Evolutionary conservation across 2,329 filamentous ascomycete species (phyloP), one percentile per base, ranked within the genome.

Genomic region (Phialophora expanda): DNA sequence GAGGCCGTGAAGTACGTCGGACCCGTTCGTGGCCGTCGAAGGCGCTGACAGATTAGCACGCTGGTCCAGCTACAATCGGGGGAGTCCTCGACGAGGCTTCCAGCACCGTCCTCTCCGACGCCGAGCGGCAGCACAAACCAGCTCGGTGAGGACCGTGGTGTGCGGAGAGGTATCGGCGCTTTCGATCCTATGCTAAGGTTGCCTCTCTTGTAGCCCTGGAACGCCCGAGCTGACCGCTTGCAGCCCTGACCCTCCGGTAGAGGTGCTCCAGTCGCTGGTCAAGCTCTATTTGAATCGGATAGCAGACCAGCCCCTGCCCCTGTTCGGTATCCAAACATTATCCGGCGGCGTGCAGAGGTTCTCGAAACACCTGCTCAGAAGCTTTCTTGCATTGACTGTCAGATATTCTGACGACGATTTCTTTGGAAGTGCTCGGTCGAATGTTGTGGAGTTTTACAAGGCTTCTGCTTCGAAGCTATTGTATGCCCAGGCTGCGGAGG

Each of bases 291-390:
- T 84, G 3, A 70, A 76, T 4, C 84, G 81, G 68, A 83, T 82
- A 62, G 80, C 85, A 60, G 81, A 78, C 26, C 83, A 85, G 58
- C 82, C 83, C 5, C 74, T 85, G 24, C 78, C 79, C 17, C 73
- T 85, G 0, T 85, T 85, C 58, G 74, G 78, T 20, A 20, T 50
- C 28, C 32, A 62, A 24, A 61, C 32, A 2, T 57, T 71, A 30
- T 60, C 34, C 7, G 12, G 20, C 14, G 38, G 56, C 70, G 76
- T 11, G 73, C 75, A 3, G 75, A 69, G 1, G 83, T 85, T 66
- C 62, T 83, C 8, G 66, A 73, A 5, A 80, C 75, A 24, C 2
- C 64, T 44, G 70, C 84, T 6, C 68, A 74, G 14, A 69, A 74
- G 24, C 76, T 83, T 76, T 65, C 70, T 84, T 32, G 79, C 81